Percentiles rank a stretch among this genome's conserved stretches.
phyloP scores from a whole-genome alignment of 2,329 filamentous ascomycete genomes.

The Stylonectria norvegica region DNA sequence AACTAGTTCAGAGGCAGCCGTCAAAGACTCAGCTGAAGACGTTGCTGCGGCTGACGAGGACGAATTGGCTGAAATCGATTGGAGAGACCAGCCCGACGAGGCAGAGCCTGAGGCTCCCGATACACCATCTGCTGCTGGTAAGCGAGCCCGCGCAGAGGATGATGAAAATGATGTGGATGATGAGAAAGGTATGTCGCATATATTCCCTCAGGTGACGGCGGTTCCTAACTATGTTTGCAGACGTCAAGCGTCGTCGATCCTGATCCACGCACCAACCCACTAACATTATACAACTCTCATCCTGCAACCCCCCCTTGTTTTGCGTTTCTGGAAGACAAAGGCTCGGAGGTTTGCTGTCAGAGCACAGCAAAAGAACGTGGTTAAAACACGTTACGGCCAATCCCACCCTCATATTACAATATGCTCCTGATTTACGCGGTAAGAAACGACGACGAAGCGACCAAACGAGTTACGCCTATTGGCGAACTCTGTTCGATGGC shows the following conservation, averaged over 20 bases:
- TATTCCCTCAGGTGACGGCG: neutral
- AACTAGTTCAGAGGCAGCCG: slow-evolving; percentile 16
- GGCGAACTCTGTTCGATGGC: neutral
- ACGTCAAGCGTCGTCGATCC: slow-evolving; percentile 51
- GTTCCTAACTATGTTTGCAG: slow-evolving; percentile 35
- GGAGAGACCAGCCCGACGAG: slow-evolving; percentile 29
- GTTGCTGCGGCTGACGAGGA: slow-evolving; percentile 16
- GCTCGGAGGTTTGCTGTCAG: slow-evolving; percentile 3
- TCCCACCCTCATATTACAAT: no score
- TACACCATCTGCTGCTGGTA: slow-evolving; percentile 21
- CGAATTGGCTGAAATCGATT: slow-evolving; percentile 29
- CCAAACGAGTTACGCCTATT: neutral
- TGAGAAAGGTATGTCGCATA: slow-evolving; percentile 28
- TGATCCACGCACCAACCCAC: slow-evolving; percentile 14
- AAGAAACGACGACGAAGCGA: neutral
- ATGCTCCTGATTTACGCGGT: no score
- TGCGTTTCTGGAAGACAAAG: neutral
- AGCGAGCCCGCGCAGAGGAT: slow-evolving; percentile 28
- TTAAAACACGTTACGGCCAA: no score
- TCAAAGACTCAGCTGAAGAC: slow-evolving; percentile 20
- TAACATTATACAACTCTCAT: slow-evolving; percentile 12
- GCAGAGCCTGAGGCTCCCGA: slow-evolving; percentile 18
- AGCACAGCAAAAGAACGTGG: slow-evolving; percentile 10
- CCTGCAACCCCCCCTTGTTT: neutral
- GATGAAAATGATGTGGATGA: slow-evolving; percentile 31